Evolutionary conservation across 2,329 filamentous ascomycete genomes (phyloP), one percentile per base, ranked within the genome.

Genomic region (Penicillium polonicum): DNA sequence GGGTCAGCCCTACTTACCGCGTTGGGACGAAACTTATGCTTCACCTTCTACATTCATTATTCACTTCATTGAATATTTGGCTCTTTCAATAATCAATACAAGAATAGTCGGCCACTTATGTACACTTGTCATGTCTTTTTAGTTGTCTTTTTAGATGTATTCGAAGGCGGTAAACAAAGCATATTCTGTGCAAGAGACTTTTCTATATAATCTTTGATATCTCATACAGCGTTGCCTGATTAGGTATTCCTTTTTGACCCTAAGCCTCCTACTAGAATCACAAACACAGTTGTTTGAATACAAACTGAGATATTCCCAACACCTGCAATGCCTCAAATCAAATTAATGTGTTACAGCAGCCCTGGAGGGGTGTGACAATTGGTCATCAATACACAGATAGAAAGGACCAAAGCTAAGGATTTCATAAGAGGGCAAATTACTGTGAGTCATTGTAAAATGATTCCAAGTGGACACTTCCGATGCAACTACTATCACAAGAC

Each of bases 1-100:
- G 54, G 54, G 25, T n/a, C 36, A 66, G 65, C 66, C 69, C 66
- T 70, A 45, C 48, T 36, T 65, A 48, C 65, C 62, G 31, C 33
- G 63, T 70, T 60, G 41, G 67, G 66, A 65, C 12, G 17, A 23
- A 13, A 19, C 9, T 13, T 33, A 33, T 25, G 35, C 38, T 44
- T 42, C 48, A 49, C 12, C 10, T 49, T 33, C 31, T 31, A 33
- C 5, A 33, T 33, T 33, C 31, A 25, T 33, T 13, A 25, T n/a
- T 52, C 29, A 52, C 35, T 35, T 25, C 10, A 33, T 38, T 49
- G 17, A 19, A 19, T 19, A 5, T 15, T 23, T 31, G 36, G 17
- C 36, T 8, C 35, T 6, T 42, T 50, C 17, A 29, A 29, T 19
- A 15, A 5, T 25, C n/a, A 17, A 39, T 23, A 23, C 23, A 23